phyloP scores from a whole-genome alignment of 1,139 yeast genomes.

The Diutina rugosa region DNA sequence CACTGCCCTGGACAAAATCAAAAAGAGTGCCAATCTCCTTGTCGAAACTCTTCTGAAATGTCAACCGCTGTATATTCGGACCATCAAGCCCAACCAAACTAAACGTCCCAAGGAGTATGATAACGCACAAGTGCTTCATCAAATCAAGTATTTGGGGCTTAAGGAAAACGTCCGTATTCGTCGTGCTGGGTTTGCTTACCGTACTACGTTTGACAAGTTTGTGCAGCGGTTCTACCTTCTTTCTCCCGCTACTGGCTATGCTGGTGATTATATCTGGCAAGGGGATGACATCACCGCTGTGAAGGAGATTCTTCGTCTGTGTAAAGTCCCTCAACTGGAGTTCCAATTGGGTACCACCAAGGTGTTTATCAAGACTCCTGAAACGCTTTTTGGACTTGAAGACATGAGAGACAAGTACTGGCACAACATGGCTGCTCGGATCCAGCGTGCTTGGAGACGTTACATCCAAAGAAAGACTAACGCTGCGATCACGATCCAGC shows the following conservation, averaged over 20 bases:
- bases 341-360: conserved; percentile 92
- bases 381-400: conserved; percentile 88
- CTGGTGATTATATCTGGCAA: conserved; percentile 94
- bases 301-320: conserved; percentile 60
- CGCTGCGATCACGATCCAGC: conserved; percentile 76
- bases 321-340: conserved; percentile 70
- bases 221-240: conserved; percentile 91
- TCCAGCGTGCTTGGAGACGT: conserved; percentile 94
- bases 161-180: conserved; percentile 95
- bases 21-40: conserved; percentile 77
- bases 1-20: conserved; percentile 95
- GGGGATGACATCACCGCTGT: conserved; percentile 84
- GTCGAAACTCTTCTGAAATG: conserved; percentile 84
- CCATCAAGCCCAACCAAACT: conserved; percentile 94
- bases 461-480: conserved; percentile 72
- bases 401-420: conserved; percentile 95
- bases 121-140: conserved; percentile 82
- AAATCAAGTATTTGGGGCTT: conserved; percentile 88
- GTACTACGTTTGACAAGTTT: conserved; percentile 93
- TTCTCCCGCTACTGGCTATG: conserved; percentile 86
- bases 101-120: conserved; percentile 88
- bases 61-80: conserved; percentile 92
- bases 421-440: conserved; percentile 97
- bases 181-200: conserved; percentile 97
- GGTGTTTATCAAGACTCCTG: conserved; percentile 94